Percentiles rank a stretch among this genome's conserved stretches.
Conservation (phyloP, 345 rosid species). For the Sisymbrium irio region DNA sequence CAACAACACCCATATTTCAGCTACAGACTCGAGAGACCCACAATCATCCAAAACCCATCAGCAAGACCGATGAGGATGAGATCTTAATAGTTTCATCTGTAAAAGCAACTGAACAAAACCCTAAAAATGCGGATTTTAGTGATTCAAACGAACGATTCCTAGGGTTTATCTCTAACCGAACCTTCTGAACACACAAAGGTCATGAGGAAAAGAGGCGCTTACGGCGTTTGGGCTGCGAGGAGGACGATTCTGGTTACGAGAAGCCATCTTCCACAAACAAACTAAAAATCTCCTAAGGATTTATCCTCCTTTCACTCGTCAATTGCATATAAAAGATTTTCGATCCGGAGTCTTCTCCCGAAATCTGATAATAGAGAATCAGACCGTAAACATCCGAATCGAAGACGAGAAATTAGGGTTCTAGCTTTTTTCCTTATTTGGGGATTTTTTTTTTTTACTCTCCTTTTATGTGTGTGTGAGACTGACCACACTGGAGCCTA, state of each 20-base stretch:
- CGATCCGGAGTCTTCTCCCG: neutral
- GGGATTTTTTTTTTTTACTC: neutral
- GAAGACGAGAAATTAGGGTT: constrained; percentile 37
- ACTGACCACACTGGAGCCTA: constrained; percentile 14
- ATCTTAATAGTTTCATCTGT: neutral
- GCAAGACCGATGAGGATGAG: neutral
- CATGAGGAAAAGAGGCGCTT: constrained; percentile 1
- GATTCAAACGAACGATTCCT: neutral
- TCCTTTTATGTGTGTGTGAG: neutral
- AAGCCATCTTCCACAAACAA: constrained; percentile 41
- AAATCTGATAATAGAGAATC: neutral
- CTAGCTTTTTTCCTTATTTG: neutral
- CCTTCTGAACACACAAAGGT: neutral
- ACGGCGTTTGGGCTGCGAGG: constrained; percentile 72
- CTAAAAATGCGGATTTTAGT: neutral
- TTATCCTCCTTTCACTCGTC: neutral
- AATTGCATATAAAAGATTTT: neutral
- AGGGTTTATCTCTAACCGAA: neutral
- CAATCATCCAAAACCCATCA: neutral
- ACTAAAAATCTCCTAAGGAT: neutral
- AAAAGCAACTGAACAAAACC: neutral
- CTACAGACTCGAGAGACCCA: neutral
- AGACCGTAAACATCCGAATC: neutral
- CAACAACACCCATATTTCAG: too few relatives aligned
- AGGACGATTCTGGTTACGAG: constrained; percentile 75